These are phyloP conservation scores for Glycine soja DNA, from an alignment of 306 rosid genomes.

Conservation along the genomic window DNA sequence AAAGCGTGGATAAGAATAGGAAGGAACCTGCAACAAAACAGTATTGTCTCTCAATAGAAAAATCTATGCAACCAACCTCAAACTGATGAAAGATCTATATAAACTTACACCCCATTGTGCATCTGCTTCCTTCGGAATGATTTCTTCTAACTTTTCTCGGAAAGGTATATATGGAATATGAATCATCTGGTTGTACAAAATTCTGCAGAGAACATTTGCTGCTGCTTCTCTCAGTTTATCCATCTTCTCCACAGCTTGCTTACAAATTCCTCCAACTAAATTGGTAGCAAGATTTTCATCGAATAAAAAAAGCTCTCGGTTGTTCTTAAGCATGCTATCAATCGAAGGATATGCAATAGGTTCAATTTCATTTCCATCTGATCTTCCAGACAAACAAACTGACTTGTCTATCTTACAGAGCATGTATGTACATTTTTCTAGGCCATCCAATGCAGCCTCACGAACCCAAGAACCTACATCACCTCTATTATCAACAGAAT, in stretches of 20 bases:
- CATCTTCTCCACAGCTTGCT: slow-evolving; percentile 97
- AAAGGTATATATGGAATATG: slow-evolving; percentile 77
- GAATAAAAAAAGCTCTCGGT: slow-evolving; percentile 54
- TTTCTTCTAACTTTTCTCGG: slow-evolving; percentile 78
- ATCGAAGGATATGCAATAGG: slow-evolving; percentile 49
- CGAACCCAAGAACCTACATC: slow-evolving; percentile 99
- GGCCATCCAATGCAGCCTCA: slow-evolving; percentile 91
- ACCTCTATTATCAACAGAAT: slow-evolving; percentile 96
- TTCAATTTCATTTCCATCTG: slow-evolving; percentile 47
- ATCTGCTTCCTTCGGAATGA: slow-evolving; percentile 68
- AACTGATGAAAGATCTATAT: slow-evolving; percentile 35
- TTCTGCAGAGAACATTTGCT: slow-evolving; percentile 77
- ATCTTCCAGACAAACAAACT: slow-evolving; percentile 49
- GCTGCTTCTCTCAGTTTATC: slow-evolving; percentile 94
- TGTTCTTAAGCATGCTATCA: slow-evolving; percentile 51
- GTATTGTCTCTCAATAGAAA: slow-evolving; percentile 25
- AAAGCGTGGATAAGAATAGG: slow-evolving; percentile 77
- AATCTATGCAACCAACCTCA: slow-evolving; percentile 37
- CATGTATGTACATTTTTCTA: slow-evolving; percentile 82
- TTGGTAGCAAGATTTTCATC: slow-evolving; percentile 76
- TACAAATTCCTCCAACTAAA: slow-evolving; percentile 76
- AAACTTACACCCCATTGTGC: slow-evolving; percentile 84
- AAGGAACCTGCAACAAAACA: slow-evolving; percentile 75
- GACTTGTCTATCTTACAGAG: slow-evolving; percentile 71
- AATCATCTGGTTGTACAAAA: slow-evolving; percentile 71